Percentiles rank a stretch among this genome's conserved stretches.
These are phyloP conservation scores for Cystobasidium onofrii DNA, from an alignment of 768 basidiomycete species.

Conservation along the genomic window DNA sequence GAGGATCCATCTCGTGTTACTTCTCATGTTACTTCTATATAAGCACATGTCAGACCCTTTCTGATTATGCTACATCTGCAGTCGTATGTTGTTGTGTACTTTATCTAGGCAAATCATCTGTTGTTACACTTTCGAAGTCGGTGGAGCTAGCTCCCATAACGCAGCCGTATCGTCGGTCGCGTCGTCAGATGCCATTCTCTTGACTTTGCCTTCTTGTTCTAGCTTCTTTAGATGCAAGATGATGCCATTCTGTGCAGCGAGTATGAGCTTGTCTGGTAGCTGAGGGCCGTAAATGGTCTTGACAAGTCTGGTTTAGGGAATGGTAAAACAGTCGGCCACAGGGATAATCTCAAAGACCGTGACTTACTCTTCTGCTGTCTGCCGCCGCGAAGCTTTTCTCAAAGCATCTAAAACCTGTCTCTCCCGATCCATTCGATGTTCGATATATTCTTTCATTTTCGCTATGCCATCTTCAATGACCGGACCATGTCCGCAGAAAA, in stretches of 20 bases:
- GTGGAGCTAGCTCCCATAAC: background rate
- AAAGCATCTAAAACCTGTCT: constrained; percentile 56
- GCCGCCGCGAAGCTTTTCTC: background rate
- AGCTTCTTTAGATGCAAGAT: constrained; percentile 67
- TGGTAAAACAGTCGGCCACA: constrained; percentile 42
- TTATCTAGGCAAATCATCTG: background rate
- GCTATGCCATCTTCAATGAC: constrained; percentile 59
- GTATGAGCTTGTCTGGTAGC: constrained; percentile 59
- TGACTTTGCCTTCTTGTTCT: constrained; percentile 57
- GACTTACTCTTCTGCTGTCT: constrained; percentile 19
- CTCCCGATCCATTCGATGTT: constrained; percentile 74
- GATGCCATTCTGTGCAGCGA: constrained; percentile 62
- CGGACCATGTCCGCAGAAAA: constrained; percentile 90
- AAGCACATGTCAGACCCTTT: background rate
- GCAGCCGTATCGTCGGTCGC: constrained; percentile 7
- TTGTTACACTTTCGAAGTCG: background rate
- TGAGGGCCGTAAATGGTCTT: constrained; percentile 56
- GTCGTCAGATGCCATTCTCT: constrained; percentile 32
- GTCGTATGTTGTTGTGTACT: background rate
- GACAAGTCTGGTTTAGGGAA: constrained; percentile 63
- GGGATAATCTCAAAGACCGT: background rate
- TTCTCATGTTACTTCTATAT: background rate
- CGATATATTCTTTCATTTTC: constrained; percentile 63
- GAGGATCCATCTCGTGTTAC: too few relatives aligned
- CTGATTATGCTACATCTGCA: background rate